Conservation (phyloP, 2,329 filamentous ascomycete species). For the Aspergillus sp. region DNA sequence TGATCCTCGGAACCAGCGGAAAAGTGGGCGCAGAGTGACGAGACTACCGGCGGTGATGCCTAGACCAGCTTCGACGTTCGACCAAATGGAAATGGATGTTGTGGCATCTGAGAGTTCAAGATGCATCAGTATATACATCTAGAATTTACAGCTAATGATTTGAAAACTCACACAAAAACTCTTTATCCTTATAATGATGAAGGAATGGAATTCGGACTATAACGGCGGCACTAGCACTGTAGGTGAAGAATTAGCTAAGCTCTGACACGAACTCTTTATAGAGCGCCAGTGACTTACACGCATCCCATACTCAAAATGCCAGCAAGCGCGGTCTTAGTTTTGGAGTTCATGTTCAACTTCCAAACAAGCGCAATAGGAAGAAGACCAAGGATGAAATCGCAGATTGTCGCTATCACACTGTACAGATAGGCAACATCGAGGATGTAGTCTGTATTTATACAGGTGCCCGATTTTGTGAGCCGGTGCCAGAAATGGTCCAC, state of each 20-base stretch:
- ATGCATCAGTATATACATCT: slow-evolving; percentile 13
- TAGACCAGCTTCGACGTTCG: slow-evolving; percentile 38
- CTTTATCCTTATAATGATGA: slow-evolving; percentile 29
- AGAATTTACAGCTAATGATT: neutral
- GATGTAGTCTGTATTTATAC: slow-evolving; percentile 16
- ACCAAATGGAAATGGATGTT: slow-evolving; percentile 42
- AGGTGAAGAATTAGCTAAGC: slow-evolving; percentile 5
- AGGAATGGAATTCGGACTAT: slow-evolving; percentile 38
- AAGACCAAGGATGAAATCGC: slow-evolving; percentile 55
- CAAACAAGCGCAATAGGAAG: slow-evolving; percentile 56
- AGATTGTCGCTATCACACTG: slow-evolving; percentile 47
- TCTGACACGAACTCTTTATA: neutral
- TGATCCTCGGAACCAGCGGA: slow-evolving; percentile 39
- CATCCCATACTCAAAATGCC: slow-evolving; percentile 59
- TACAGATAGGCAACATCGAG: slow-evolving; percentile 51
- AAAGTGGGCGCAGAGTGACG: slow-evolving; percentile 50
- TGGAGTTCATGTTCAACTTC: slow-evolving; percentile 55
- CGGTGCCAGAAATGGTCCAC: slow-evolving; percentile 53
- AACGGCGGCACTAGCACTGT: slow-evolving; percentile 36
- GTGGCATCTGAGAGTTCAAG: slow-evolving; percentile 28
- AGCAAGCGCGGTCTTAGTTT: slow-evolving; percentile 54
- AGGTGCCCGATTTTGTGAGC: slow-evolving; percentile 13
- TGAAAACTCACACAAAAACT: slow-evolving; percentile 36
- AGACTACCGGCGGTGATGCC: slow-evolving; percentile 49
- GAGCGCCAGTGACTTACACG: slow-evolving; percentile 34